Conservation (phyloP, 108 stramenopile species). For the Stephanodiscus triporus region DNA sequence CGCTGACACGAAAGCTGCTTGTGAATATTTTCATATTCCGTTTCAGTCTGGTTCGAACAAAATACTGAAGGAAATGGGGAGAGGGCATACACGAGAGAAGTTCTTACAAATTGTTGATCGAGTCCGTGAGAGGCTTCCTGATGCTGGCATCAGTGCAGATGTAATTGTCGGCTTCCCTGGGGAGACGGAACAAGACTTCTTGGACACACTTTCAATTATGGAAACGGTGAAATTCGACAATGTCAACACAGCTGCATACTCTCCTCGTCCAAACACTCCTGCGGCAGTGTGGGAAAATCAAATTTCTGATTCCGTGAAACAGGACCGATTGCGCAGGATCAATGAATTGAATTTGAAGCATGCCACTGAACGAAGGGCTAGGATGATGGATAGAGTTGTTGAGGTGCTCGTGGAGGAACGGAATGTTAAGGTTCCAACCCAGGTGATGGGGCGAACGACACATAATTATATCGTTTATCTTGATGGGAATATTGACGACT, state of each 20-base stretch:
- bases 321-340: constrained; percentile 86
- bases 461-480: constrained; percentile 92
- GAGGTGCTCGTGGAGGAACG: constrained; percentile 95
- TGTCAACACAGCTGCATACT: constrained; percentile 86
- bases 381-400: constrained; percentile 89
- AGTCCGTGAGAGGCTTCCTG: constrained; percentile 84
- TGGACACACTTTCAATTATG: constrained; percentile 92
- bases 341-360: constrained; percentile 86
- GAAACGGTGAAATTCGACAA: constrained; percentile 84
- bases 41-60: constrained; percentile 91
- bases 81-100: constrained; percentile 94
- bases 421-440: constrained; percentile 88
- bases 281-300: constrained; percentile 88
- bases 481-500: constrained; percentile 88
- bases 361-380: constrained; percentile 87
- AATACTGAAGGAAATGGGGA: constrained; percentile 89
- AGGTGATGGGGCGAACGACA: constrained; percentile 93
- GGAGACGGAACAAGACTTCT: constrained; percentile 96
- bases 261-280: constrained; percentile 86
- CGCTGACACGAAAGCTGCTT: constrained; percentile 82
- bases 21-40: constrained; percentile 93
- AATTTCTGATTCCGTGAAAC: constrained; percentile 81
- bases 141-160: constrained; percentile 95
- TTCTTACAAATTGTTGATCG: constrained; percentile 90
- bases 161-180: constrained; percentile 97